Base-by-base conservation (phyloP, 495 filamentous ascomycete genomes). In the Trichoderma reesei region DNA sequence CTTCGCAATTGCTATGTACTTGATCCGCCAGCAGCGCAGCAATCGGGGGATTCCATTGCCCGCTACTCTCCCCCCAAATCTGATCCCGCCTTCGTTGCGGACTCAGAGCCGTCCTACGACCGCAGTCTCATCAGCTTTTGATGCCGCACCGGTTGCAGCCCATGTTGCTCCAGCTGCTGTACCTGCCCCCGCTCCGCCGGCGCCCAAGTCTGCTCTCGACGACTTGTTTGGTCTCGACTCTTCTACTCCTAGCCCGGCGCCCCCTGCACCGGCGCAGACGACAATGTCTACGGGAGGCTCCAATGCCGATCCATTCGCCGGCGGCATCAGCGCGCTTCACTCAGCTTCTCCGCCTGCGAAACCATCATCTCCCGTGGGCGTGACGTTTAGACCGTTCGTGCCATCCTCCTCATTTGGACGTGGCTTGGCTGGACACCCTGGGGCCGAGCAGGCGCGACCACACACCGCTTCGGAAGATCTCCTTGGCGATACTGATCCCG, bases 1-100 rank as follows among this genome's bases (percentile, higher is more conserved):
- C 70, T 98, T 98, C 71, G 93, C 94, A 0, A 92, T 98, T 61
- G 94, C 95, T 59, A 98, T 98, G 94, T 92, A 96, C 71, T 81
- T 98, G 41, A 96, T 98, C 67, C 83, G 90, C 64, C 86, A 94
- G 71, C 92, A 96, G 73, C 84, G 91, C 31, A 85, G 79, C 64
- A 90, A 86, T 65, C 86, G 85, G 41, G 70, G 80, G 38, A 72
- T 70, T 14, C 72, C 80, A 34, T 72, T 98, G 4, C 93, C 93
- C 2, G 78, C 90, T 16, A 76, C 82, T 8, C 78, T 98, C 38
- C 91, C 95, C 16, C 80, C 85, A 1, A 91, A 87, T 48, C 78
- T 98, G 36, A 85, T 97, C 56, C 94, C 94, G 26, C 95, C 94
- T 26, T 91, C 85, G 70, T 87, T 97, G 88, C 89, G 93, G 59